Base-by-base conservation (phyloP, 805 yeast species). In the Kazachstania viticola region DNA sequence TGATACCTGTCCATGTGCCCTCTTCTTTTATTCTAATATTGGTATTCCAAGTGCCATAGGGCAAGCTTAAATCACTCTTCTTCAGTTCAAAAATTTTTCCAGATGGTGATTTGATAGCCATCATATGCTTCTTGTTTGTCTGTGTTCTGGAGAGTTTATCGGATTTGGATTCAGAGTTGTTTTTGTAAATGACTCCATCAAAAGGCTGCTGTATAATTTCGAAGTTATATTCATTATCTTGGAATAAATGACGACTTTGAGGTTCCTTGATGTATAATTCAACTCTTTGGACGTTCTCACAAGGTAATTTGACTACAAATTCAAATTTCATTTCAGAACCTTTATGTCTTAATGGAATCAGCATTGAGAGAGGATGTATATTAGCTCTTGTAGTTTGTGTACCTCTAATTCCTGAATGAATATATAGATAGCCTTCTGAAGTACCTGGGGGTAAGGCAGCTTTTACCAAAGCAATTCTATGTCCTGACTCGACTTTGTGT, bases 221-320 rank as follows among this genome's bases (percentile, higher is more conserved):
- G 50, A 88, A 87, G 30, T 62, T 68, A 46, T 82, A 82, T 5
- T 73, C 66, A 35, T 71, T 73, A 14, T 72, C 72, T 14, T 58
- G 60, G 7, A 67, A 58, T 29, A 91, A 56, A 36, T 69, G 64
- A 42, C 68, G 70, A 39, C 77, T 71, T 53, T 88, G 97, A 2
- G 98, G 98, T 41, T 79, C 83, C 33, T 73, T 67, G 35, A 91
- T 70, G 54, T 88, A 91, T 29, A 84, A 54, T 51, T 88, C 98
- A 38, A 76, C 73, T 27, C 66, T 65, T 46, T 71, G 74, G 18
- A 78, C 69, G 37, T 70, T 75, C 13, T 79, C 76, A 0, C 88
- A 73, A 2, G 91, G 84, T 42, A 70, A 76, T 32, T 83, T 61
- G 14, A 73, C 72, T 13, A 81, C 82, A 53, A 84, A 80, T 38